Base-by-base conservation (phyloP, 108 stramenopile species). In the Chaetoceros muelleri region DNA sequence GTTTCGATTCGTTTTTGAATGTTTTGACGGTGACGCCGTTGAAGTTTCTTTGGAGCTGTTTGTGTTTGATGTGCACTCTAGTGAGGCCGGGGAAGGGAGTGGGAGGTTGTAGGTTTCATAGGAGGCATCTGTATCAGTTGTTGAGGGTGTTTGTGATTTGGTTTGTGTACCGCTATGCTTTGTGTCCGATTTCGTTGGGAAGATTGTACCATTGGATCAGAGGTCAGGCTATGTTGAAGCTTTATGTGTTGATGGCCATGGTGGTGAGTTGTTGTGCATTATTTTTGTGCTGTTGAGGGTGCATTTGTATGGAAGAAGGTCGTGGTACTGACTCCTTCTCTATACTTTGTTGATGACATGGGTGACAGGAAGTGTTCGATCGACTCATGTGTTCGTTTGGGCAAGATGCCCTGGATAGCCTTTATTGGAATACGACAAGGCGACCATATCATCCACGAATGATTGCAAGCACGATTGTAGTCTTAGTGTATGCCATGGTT, bases 171-270 rank as follows among this genome's bases (percentile, higher is more conserved):
- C 51, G 55, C 19, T 72, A 61, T 46, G 71, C 84, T 2, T 76
- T 97, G 44, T 70, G 72, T 49, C 82, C 78, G 3, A 80, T 95
- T 22, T 88, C 84, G 24, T 87, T 99, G 48, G 87, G 90, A 17
- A 76, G 84, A 10, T 73, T 96, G 0, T 99, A 99, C 66, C 98
- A 99, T 75, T 95, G 92, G 90, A 96, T 99, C 60, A 77, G 96
- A 28, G 94, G 93, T 19, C 96, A 98, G 65, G 82, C 86, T 45
- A 94, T 95, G 90, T 79, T 99, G 45, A 98, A 99, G 78, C 84
- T 99, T 5, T 99, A 99, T 69, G 90, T 98, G 30, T 58, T 98
- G 23, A 90, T 91, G 55, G 94, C 94, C 21, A 99, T 99, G 52
- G 79, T 96, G 30, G 34, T 40, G 13, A 40, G 34, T 40, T n/a